Evolutionary conservation across 2,329 filamentous ascomycete species (phyloP), one percentile per base, ranked within the genome.

Genomic region (Calonectria pauciramosa): DNA sequence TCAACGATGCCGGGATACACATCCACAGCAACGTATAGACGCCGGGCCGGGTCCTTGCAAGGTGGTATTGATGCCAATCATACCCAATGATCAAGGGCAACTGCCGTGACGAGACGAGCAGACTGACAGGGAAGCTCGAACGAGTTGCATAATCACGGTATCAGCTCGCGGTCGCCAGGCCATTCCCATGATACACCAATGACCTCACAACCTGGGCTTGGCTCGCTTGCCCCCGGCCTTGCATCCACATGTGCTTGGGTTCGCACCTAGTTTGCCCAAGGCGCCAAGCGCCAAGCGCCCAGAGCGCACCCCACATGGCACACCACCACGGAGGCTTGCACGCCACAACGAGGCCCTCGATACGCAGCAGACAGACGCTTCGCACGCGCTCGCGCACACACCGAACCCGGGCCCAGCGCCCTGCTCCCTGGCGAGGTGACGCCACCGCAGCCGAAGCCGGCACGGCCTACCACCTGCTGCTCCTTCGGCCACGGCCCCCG

Each of bases 211-310:
- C 34, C 23, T 34, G 26, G 60, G 44, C 69, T 74, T 73, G 72
- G 74, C 72, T 70, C 47, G 20, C 72, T 72, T 75, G 65, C 76
- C 66, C 68, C 75, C 2, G 52, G 70, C 72, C 54, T 54, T 56
- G 52, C 66, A 47, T 71, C 69, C 64, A 44, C 64, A 49, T 36
- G 28, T 7, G 72, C 49, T 63, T 75, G 70, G 65, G 47, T 63
- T 59, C 38, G 51, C 73, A 64, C 73, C 70, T 66, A 71, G 77
- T 79, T 74, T 72, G 68, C 51, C 73, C 75, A 78, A 74, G 70
- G 47, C 64, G 79, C 79, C 79, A 80, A 80, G 79, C 73, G 68
- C 72, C 71, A 78, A 71, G 70, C 70, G 70, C 70, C 66, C 66
- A 69, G 60, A 23, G 41, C 41, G 41, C 54, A 71, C 68, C 44